Conservation (phyloP, 2,329 filamentous ascomycete genomes). For the Apiospora saccharicola region DNA sequence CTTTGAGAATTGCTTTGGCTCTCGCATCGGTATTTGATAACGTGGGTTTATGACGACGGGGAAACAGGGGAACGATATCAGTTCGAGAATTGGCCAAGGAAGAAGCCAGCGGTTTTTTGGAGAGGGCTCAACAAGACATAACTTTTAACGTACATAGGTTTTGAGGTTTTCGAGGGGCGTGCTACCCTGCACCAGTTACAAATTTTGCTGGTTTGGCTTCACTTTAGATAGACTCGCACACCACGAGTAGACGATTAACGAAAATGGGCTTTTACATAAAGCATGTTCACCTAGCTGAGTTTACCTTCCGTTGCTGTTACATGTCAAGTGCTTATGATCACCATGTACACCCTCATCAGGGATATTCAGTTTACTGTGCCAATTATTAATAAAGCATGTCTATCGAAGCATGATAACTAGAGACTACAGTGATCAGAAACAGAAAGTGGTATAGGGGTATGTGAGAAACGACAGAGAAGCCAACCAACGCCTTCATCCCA, state of each 20-base stretch:
- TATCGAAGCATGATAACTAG: background rate
- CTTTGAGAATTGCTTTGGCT: constrained; percentile 7
- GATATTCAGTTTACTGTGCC: background rate
- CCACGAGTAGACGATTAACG: background rate
- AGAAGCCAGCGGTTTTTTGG: background rate
- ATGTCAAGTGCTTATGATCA: background rate
- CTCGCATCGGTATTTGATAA: background rate
- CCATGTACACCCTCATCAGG: background rate
- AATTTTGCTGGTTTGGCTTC: background rate
- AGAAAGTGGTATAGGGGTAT: constrained; percentile 14
- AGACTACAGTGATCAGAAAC: background rate
- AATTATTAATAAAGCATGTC: constrained; percentile 6
- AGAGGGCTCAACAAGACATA: background rate
- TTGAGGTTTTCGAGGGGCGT: background rate
- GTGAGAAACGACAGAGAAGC: background rate
- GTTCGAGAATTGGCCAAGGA: background rate
- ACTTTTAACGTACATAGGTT: background rate
- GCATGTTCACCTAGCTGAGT: background rate
- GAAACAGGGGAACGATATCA: background rate
- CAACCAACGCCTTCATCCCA: constrained; percentile 18
- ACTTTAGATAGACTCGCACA: constrained; percentile 5
- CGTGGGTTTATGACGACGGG: constrained; percentile 9
- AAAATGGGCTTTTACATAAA: background rate
- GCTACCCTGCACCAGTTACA: background rate
- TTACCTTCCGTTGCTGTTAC: too few species aligned